These are phyloP conservation scores for Pecoramyces ruminantium DNA, from an alignment of 192 early-diverging fungal genomes.

Conservation along the genomic window DNA sequence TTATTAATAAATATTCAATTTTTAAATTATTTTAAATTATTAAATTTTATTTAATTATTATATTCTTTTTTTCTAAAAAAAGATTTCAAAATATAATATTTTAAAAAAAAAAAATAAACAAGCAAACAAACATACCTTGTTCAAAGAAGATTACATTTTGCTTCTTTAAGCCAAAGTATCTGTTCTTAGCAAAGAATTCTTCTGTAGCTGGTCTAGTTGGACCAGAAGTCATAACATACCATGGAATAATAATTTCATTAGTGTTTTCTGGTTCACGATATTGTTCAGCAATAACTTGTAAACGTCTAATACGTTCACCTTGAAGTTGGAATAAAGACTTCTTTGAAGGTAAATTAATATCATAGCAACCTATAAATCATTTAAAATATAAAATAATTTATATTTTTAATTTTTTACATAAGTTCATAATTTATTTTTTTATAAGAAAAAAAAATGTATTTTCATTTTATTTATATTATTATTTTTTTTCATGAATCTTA, in stretches of 20 bases:
- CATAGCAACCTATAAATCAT: slow-evolving; percentile 85
- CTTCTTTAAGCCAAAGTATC: slow-evolving; percentile 72
- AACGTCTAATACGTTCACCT: slow-evolving; percentile 73
- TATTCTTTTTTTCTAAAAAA: too few species aligned
- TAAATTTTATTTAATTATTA: too few species aligned
- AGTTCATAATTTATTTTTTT: too few species aligned
- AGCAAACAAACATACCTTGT: slow-evolving; percentile 49
- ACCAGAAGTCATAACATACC: slow-evolving; percentile 97
- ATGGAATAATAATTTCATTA: slow-evolving; percentile 61
- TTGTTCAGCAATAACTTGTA: slow-evolving; percentile 54
- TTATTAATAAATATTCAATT: too few species aligned
- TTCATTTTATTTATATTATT: too few species aligned
- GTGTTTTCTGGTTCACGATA: slow-evolving; percentile 8
- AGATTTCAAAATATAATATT: too few species aligned
- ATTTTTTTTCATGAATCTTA: too few species aligned
- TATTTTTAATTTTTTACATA: too few species aligned
- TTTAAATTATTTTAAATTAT: too few species aligned
- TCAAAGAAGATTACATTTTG: slow-evolving; percentile 90
- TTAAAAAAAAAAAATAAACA: too few species aligned
- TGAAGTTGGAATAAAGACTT: slow-evolving; percentile 88
- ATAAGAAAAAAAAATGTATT: too few species aligned
- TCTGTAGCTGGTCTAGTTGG: slow-evolving; percentile 72
- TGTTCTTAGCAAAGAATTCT: slow-evolving; percentile 55
- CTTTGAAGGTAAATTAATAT: slow-evolving; percentile 74
- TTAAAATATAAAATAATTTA: too few species aligned